Evolutionary conservation across 495 filamentous ascomycete genomes (phyloP).

Genomic region (Glutinoglossum americanum): DNA sequence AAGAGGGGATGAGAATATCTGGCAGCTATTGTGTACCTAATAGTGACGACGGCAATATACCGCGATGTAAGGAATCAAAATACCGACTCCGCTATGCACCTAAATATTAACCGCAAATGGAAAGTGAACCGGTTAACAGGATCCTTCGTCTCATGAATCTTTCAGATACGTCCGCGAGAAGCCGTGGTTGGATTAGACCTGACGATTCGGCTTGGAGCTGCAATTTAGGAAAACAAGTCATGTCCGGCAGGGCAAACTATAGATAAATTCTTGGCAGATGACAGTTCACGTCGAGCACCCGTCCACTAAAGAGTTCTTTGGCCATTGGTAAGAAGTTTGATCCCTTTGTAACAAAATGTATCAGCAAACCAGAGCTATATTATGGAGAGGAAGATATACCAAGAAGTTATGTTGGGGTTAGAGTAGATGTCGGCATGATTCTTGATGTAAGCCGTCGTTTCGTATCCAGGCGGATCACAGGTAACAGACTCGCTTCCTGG

Average conservation of each 20-base stretch:
- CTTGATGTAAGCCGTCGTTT: constrained; percentile 49
- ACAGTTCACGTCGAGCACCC: not conserved
- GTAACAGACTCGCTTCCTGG: constrained; percentile 34
- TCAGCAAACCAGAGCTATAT: not conserved
- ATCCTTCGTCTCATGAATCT: not conserved
- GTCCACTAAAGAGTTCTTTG: constrained; percentile 8
- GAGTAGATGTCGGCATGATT: constrained; percentile 38
- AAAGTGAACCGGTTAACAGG: not conserved
- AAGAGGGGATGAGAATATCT: not conserved
- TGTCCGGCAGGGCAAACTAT: too few species aligned
- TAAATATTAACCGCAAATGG: not conserved
- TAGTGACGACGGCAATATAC: not conserved
- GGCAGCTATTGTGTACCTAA: not conserved
- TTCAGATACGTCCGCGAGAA: not conserved
- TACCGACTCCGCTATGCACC: constrained; percentile 3
- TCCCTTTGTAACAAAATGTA: not conserved
- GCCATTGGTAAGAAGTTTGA: constrained; percentile 5
- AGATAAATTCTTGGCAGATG: not conserved
- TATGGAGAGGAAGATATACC: constrained; percentile 15
- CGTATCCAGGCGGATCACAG: constrained; percentile 49
- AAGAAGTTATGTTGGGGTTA: constrained; percentile 42
- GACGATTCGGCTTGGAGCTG: not conserved
- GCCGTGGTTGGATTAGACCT: not conserved
- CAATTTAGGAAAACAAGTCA: not conserved
- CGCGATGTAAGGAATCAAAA: not conserved